These are phyloP conservation scores for Termitomyces sp. DNA, from an alignment of 768 basidiomycete species.

Conservation along the genomic window DNA sequence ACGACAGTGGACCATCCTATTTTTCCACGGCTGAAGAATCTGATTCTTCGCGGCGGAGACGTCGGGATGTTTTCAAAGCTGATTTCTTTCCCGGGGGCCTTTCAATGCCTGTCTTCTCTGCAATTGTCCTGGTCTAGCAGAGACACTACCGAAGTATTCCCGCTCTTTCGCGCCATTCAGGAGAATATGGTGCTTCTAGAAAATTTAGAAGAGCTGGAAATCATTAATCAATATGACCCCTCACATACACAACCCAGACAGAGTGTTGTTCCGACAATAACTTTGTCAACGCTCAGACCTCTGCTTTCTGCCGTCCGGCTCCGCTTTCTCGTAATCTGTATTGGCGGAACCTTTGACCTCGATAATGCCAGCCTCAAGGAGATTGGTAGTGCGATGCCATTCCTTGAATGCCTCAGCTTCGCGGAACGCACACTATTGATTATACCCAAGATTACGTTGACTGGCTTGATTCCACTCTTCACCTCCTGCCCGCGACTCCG, in stretches of 20 bases:
- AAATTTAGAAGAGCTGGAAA: neutral
- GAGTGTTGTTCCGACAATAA: neutral
- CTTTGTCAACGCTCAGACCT: neutral
- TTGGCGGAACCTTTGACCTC: neutral
- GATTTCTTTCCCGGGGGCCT: neutral
- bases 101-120: neutral
- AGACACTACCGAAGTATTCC: neutral
- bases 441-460: neutral
- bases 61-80: neutral
- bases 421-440: neutral
- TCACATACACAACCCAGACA: neutral
- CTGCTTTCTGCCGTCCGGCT: neutral
- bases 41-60: neutral
- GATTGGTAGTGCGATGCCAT: neutral
- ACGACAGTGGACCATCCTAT: neutral
- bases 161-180: neutral
- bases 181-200: neutral
- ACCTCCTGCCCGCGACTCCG: neutral
- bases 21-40: neutral
- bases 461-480: neutral
- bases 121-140: neutral
- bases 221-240: neutral
- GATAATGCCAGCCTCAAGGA: neutral
- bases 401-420: neutral
- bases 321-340: neutral